A percentile compares a stretch with the other conserved stretches of the same genome.
phyloP scores from a whole-genome alignment of 23 red algal species.

The Chondrus crispus region DNA sequence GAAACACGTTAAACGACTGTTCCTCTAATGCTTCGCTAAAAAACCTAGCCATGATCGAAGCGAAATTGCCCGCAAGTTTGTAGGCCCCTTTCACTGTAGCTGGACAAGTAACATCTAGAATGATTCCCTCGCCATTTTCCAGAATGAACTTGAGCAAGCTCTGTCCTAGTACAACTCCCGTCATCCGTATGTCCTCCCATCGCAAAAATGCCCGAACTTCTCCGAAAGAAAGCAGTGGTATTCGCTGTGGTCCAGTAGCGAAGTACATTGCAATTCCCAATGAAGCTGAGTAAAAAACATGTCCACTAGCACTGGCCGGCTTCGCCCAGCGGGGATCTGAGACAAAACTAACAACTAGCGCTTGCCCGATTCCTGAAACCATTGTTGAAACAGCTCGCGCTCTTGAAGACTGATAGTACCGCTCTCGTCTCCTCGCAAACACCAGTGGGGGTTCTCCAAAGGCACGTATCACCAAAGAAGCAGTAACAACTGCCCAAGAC shows the following conservation, averaged over 20 bases:
- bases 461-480: neutral
- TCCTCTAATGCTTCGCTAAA: conserved; percentile 93
- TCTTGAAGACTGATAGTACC: conserved; percentile 1
- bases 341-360: conserved; percentile 27
- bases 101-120: conserved; percentile 38
- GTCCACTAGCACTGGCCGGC: conserved; percentile 9
- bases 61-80: conserved; percentile 90
- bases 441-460: conserved; percentile 42
- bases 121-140: conserved; percentile 69
- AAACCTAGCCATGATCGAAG: conserved; percentile 72
- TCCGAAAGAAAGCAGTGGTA: neutral
- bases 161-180: conserved; percentile 14
- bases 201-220: neutral
- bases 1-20: conserved; percentile 79
- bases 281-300: conserved; percentile 16
- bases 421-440: conserved; percentile 54
- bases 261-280: conserved; percentile 29
- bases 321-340: neutral
- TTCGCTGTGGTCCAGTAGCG: conserved; percentile 15
- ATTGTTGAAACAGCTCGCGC: conserved; percentile 46
- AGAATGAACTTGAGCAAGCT: conserved; percentile 44
- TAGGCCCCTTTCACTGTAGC: conserved; percentile 69
- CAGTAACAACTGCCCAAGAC: neutral
- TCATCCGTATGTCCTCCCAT: conserved; percentile 47
- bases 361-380: conserved; percentile 16